Conservation (phyloP, 306 rosid genomes). For the Purshia tridentata region DNA sequence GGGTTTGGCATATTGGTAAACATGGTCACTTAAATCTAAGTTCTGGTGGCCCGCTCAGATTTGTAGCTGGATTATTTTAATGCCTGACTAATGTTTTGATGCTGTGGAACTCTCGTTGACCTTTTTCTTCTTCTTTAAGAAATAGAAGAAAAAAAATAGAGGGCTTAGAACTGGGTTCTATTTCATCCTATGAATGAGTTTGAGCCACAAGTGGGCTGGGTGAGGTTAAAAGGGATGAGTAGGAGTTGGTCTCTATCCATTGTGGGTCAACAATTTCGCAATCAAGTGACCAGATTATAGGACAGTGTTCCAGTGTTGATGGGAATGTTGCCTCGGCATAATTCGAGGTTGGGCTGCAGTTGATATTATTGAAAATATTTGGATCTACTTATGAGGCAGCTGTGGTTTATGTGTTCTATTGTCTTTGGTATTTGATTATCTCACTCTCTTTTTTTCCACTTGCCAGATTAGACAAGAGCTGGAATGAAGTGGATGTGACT, state of each 20-base stretch:
- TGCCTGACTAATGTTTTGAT: neutral
- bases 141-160: neutral
- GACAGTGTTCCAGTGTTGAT: slow-evolving; percentile 11
- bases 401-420: neutral
- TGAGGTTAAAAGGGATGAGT: neutral
- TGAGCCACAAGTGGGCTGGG: slow-evolving; percentile 15
- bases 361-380: neutral
- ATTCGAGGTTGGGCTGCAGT: slow-evolving; percentile 16
- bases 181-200: neutral
- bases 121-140: neutral
- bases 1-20: neutral
- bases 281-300: slow-evolving; percentile 5
- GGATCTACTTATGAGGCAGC: neutral
- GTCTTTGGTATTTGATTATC: slow-evolving; percentile 17
- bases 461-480: neutral
- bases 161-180: neutral
- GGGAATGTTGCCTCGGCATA: slow-evolving; percentile 6
- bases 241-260: slow-evolving; percentile 11
- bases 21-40: neutral
- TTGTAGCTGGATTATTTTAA: neutral
- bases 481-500: neutral
- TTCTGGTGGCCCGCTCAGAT: neutral
- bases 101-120: neutral
- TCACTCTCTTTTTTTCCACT: slow-evolving; percentile 1
- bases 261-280: slow-evolving; percentile 25